Conservation (phyloP, 192 early-diverging fungal genomes). For the Pilobolus umbonatus region DNA sequence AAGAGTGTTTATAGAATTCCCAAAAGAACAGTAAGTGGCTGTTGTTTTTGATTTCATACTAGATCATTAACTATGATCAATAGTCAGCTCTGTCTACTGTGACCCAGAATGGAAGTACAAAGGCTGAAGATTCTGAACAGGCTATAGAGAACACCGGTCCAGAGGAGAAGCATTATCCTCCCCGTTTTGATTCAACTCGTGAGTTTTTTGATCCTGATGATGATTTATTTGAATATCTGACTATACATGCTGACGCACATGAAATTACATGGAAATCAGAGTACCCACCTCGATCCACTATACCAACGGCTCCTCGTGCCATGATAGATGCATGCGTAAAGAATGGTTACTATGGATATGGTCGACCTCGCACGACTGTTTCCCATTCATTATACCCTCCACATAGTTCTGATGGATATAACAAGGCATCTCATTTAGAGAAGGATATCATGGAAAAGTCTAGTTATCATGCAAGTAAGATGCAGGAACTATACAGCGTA, state of each 20-base stretch:
- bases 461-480: not conserved
- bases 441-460: not conserved
- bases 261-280: constrained; percentile 19
- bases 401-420: not conserved
- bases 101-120: too few species aligned
- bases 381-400: not conserved
- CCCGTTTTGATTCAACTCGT: constrained; percentile 22
- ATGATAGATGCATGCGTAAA: constrained; percentile 22
- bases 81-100: too few species aligned
- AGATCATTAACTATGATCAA: too few species aligned
- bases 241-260: constrained; percentile 5
- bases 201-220: constrained; percentile 33
- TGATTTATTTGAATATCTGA: constrained; percentile 31
- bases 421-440: not conserved
- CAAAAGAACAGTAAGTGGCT: constrained; percentile 43
- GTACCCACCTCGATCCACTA: constrained; percentile 17
- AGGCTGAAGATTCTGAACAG: too few species aligned
- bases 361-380: not conserved
- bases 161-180: too few species aligned
- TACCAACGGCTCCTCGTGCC: constrained; percentile 32
- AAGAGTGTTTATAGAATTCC: constrained; percentile 58
- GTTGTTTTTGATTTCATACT: too few species aligned
- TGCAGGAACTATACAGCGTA: not conserved
- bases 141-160: too few species aligned
- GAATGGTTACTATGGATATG: constrained; percentile 6